Conservation (phyloP, 1,139 yeast species). For the Torulaspora pretoriensis region DNA sequence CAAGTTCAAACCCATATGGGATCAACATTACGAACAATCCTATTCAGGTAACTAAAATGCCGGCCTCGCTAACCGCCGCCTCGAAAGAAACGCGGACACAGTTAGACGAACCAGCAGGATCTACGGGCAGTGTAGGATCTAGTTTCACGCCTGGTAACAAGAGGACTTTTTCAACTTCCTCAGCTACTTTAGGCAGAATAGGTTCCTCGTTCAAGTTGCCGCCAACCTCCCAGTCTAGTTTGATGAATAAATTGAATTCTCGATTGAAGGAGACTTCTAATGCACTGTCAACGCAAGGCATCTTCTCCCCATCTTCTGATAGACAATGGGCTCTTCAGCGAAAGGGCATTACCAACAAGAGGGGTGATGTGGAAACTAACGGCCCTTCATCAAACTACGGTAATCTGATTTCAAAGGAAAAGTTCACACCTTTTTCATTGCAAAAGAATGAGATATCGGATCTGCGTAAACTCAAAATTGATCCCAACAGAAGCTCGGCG, state of each 20-base stretch:
- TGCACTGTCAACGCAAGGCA: constrained; percentile 35
- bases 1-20: constrained; percentile 33
- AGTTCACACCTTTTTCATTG: constrained; percentile 12
- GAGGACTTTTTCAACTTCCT: constrained; percentile 25
- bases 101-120: constrained; percentile 1
- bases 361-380: constrained; percentile 1
- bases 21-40: constrained; percentile 26
- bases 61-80: constrained; percentile 39
- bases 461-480: constrained; percentile 38
- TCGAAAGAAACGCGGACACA: constrained; percentile 16
- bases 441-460: constrained; percentile 20
- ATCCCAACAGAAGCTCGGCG: constrained; percentile 40
- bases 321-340: constrained; percentile 19
- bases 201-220: constrained; percentile 15
- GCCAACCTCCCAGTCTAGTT: constrained; percentile 28
- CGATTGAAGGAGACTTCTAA: constrained; percentile 31
- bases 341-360: constrained; percentile 14
- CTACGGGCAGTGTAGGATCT: constrained; percentile 6
- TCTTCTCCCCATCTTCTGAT: constrained; percentile 37
- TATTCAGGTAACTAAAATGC: constrained; percentile 35
- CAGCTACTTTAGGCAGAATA: constrained; percentile 16
- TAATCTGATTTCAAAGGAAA: constrained; percentile 6
- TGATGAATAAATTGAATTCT: constrained; percentile 37
- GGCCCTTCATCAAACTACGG: constrained; percentile 7
- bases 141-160: constrained; percentile 14